These are phyloP conservation scores for Salix caprea DNA, from an alignment of 345 rosid species.

Conservation along the genomic window DNA sequence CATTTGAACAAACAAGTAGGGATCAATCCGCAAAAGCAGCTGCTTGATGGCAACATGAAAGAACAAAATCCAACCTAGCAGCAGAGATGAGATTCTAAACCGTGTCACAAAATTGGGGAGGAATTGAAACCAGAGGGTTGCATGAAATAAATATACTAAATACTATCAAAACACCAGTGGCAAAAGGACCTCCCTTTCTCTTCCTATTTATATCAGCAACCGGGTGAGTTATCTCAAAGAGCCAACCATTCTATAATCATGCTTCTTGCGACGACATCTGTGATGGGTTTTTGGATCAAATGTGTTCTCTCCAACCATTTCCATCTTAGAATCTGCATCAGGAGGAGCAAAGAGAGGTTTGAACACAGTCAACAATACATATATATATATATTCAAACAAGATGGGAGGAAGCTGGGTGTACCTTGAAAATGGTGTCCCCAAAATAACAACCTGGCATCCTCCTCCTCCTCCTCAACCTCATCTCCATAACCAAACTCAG, in stretches of 20 bases:
- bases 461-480: constrained; percentile 96
- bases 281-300: constrained; percentile 73
- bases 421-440: constrained; percentile 75
- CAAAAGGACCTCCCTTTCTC: background rate
- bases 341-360: constrained; percentile 11
- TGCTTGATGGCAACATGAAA: background rate
- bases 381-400: background rate
- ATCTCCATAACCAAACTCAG: constrained; percentile 89
- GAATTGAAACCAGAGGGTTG: background rate
- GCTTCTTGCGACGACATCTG: constrained; percentile 83
- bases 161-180: background rate
- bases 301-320: constrained; percentile 65
- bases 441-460: constrained; percentile 64
- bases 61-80: background rate
- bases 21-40: background rate
- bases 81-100: background rate
- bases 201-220: background rate
- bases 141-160: background rate
- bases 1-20: background rate
- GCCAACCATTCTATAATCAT: constrained; percentile 69
- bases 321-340: constrained; percentile 61
- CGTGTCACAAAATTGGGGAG: background rate
- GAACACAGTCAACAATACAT: background rate
- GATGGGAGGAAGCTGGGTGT: constrained; percentile 27
- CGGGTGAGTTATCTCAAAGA: constrained; percentile 36